phyloP scores from a whole-genome alignment of 2,329 filamentous ascomycete species.

The Fusarium continuum region DNA sequence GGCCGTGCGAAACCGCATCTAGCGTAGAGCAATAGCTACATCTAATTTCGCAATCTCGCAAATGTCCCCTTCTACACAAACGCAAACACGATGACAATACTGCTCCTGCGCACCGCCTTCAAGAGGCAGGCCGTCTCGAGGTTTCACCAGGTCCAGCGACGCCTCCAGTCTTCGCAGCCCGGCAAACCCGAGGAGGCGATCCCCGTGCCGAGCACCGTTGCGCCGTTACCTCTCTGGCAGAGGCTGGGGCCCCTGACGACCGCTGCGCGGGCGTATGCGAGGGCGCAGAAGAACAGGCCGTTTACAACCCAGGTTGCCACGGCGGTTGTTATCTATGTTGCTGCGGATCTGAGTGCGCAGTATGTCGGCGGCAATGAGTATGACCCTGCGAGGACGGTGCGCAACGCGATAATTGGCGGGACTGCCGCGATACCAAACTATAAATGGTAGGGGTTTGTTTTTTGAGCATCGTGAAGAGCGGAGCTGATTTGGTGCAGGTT shows the following conservation, averaged over 20 bases:
- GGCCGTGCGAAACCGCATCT: slow-evolving; percentile 14
- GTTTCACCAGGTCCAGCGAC: slow-evolving; percentile 27
- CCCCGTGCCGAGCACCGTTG: slow-evolving; percentile 31
- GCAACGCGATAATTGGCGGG: slow-evolving; percentile 79
- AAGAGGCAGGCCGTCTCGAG: slow-evolving; percentile 13
- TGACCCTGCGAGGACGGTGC: slow-evolving; percentile 72
- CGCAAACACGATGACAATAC: slow-evolving; percentile 22
- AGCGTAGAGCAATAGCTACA: too few relatives aligned
- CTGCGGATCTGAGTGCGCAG: slow-evolving; percentile 82
- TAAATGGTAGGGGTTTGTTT: slow-evolving; percentile 72
- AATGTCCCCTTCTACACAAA: background rate
- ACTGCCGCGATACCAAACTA: slow-evolving; percentile 80
- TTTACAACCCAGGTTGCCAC: slow-evolving; percentile 82
- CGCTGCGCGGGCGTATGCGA: slow-evolving; percentile 68
- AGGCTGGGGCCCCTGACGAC: slow-evolving; percentile 66
- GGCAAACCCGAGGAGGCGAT: slow-evolving; percentile 31
- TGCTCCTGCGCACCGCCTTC: slow-evolving; percentile 30
- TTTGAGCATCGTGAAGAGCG: background rate
- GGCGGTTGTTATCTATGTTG: slow-evolving; percentile 80
- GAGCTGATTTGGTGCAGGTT: slow-evolving; percentile 64
- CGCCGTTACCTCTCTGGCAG: slow-evolving; percentile 60
- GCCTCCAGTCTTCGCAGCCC: slow-evolving; percentile 26
- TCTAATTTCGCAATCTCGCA: slow-evolving; percentile 14
- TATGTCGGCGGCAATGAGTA: slow-evolving; percentile 70
- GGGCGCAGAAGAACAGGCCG: slow-evolving; percentile 75